Evolutionary conservation across 1,139 yeast species (phyloP), one percentile per base, ranked within the genome.

Genomic region (Petasospora fabianii): DNA sequence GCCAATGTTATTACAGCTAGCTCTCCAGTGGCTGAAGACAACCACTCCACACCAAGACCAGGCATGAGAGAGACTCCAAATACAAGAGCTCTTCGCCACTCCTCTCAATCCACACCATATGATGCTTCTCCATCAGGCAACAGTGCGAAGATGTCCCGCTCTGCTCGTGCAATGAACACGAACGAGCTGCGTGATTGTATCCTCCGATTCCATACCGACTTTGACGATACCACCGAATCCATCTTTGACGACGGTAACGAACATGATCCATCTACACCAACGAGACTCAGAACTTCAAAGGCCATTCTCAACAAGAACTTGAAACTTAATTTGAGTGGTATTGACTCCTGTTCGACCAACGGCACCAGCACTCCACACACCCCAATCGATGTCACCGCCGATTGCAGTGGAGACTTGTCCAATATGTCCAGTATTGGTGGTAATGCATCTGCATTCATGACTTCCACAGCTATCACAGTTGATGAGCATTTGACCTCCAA

Each of bases 401-500:
- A 53, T 32, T 37, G 37, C 6, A 40, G 46, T 32, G 53, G 44
- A 13, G 50, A 47, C 12, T 17, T 49, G 9, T 42, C 51, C 10
- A 45, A 40, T 14, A 26, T 42, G 21, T 42, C 51, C 5, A 43
- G 47, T 24, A 36, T 46, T 27, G 45, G 40, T 21, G 44, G 31
- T 8, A 46, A 46, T 27, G 43, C 35, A 2, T 48, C 54, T 2
- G 38, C 49, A 2, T 40, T 46, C 19, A 28, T 41, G 17, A 39
- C 44, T 8, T 31, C 40, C 9, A 35, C 44, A 14, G 20, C 47
- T 6, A 32, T 30, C 26, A 24, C 42, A 14, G 36, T 46, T 27
- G 58, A 54, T 47, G 58, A 54, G 19, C 85, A 79, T 55, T 67
- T 87, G 44, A 65, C 73, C 33, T 71, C 78, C 26, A 78, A 81